Base-by-base conservation (phyloP, 2,329 filamentous ascomycete species). In the Onygena corvina region DNA sequence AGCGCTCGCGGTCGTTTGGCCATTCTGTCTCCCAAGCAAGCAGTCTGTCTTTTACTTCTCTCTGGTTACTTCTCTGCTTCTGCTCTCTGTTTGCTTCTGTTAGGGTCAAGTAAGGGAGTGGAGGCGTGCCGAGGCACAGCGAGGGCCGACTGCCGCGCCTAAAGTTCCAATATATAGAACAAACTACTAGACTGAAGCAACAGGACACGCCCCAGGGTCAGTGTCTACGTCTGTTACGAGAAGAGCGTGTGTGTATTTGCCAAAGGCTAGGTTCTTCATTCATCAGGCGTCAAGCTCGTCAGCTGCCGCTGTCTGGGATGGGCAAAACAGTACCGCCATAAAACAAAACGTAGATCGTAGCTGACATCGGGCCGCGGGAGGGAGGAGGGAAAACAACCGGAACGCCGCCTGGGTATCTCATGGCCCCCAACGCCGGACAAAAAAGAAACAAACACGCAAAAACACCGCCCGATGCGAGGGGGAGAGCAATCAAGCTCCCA, bases 1-100 rank as follows among this genome's bases (percentile, higher is more conserved):
- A 93, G 71, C 49, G 86, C 85, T 58, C 84, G 84, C 25, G 85
- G 84, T 49, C 58, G 36, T 40, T 40, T 25, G 3, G 16, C 36
- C 36, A 40, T 40, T 21, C 5, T 23, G 36, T 5, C n/a, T 25
- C 7, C 11, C 11, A 21, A 25, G 34, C n/a, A 8, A 23, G 18
- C 18, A 21, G 36, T 21, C 36, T 23, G 36, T 21, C 9, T 18
- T 25, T 23, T 23, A 40, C 36, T 23, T 18, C 11, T n/a, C n/a
- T n/a, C n/a, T n/a, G n/a, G n/a, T n/a, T n/a, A n/a, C n/a, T n/a
- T n/a, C n/a, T n/a, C n/a, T n/a, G n/a, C n/a, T n/a, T n/a, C n/a
- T n/a, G n/a, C n/a, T n/a, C n/a, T n/a, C n/a, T n/a, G n/a, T n/a
- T n/a, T n/a, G n/a, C n/a, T n/a, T n/a, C n/a, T n/a, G n/a, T n/a